Evolutionary conservation across 108 stramenopile species (phyloP).

Genomic region (Pseudonitzschia delicatissima): DNA sequence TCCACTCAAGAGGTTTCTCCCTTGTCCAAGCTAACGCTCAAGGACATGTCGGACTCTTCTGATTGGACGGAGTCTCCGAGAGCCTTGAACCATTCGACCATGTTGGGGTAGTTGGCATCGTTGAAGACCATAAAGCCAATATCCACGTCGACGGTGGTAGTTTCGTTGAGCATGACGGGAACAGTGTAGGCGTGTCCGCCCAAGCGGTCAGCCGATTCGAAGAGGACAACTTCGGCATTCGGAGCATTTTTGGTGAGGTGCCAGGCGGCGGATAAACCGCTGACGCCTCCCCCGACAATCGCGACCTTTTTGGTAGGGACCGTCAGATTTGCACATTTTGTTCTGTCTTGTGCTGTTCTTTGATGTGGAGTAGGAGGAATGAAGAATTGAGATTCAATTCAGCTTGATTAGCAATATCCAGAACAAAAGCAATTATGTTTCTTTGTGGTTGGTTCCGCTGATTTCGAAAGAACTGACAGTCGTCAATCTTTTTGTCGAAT

Average conservation of each 20-base stretch:
- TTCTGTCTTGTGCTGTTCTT: background rate
- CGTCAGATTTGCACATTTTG: background rate
- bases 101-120: constrained; percentile 91
- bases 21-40: constrained; percentile 82
- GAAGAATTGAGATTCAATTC: too few relatives aligned
- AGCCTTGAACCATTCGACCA: constrained; percentile 82
- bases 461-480: too few relatives aligned
- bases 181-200: constrained; percentile 93
- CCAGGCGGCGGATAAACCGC: constrained; percentile 79
- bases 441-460: too few relatives aligned
- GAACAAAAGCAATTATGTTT: too few relatives aligned
- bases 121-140: constrained; percentile 99
- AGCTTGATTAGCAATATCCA: too few relatives aligned
- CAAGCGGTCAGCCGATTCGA: constrained; percentile 64
- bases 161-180: constrained; percentile 26
- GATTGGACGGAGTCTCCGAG: constrained; percentile 32
- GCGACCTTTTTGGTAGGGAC: constrained; percentile 33
- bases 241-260: constrained; percentile 42
- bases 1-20: constrained; percentile 89
- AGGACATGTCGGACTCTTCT: constrained; percentile 84
- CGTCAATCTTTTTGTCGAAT: too few relatives aligned
- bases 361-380: too few relatives aligned
- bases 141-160: constrained; percentile 79
- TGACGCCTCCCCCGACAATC: constrained; percentile 71
- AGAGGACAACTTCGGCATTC: constrained; percentile 61